Evolutionary conservation across 495 filamentous ascomycete species (phyloP), one percentile per base, ranked within the genome.

Genomic region (Neurospora pannonica): DNA sequence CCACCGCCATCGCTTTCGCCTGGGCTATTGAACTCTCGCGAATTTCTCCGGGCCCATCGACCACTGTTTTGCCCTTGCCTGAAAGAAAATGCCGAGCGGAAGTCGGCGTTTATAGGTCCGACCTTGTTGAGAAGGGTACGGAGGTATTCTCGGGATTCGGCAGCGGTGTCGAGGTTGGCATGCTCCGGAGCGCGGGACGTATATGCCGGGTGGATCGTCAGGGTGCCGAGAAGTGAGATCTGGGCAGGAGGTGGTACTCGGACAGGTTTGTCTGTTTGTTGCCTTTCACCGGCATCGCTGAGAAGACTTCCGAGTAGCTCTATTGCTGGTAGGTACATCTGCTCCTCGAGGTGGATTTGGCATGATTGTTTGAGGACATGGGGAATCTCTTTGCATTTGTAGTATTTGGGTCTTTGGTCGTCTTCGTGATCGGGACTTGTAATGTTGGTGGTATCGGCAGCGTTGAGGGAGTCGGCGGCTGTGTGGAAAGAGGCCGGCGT

Each of bases 341-440:
- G 85, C 79, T 95, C 93, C 78, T 94, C 92, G 5, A 95, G 84
- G 80, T 92, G 93, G 38, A 94, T 91, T 70, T 88, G 88, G 69
- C 87, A 89, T 76, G 93, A 89, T 60, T 90, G 84, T 37, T 85
- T 86, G 8, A 95, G 80, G 74, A 91, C 88, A 70, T 86, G 88
- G 0, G 91, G 88, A 1, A 94, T 80, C 38, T 81, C 80, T 67
- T 82, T 85, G 4, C 87, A 85, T 17, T 85, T 81, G 54, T 89
- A 88, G 78, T 89, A 91, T n/a, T 70, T 70, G 31, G 73, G 48
- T n/a, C 43, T 70, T 19, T 13, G 73, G 70, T 78, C 76, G 38
- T 75, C 75, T 67, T 77, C 74, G 4, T 71, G 73, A 24, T 74
- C 43, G 7, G 78, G 73, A n/a, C 72, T 78, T 28, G 74, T 78